Base-by-base conservation (phyloP, 192 early-diverging fungal genomes). In the Thamnidium elegans region DNA sequence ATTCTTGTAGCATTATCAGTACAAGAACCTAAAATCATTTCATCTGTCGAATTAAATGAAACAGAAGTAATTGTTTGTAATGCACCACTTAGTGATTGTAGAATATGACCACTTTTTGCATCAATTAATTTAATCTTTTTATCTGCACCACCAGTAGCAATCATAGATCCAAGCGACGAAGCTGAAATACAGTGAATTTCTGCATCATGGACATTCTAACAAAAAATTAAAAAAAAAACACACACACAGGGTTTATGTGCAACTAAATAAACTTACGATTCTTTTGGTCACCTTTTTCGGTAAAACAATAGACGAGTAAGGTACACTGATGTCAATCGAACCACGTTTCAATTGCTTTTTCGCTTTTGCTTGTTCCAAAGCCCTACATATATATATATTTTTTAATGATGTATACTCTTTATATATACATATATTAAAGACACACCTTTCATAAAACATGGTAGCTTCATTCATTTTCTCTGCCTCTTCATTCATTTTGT, bases 401-500 rank as follows among this genome's bases (percentile, higher is more conserved):
- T 26, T 26, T 26, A 26, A 26, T 26, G 26, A 1, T 3, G 26
- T 26, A 26, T 26, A 26, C 26, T 26, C 26, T 26, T 26, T 5
- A 0, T 26, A 26, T 54, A 14, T 26, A 26, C 30, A 14, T 54
- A 20, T 52, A 26, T 52, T 4, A 10, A 20, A 26, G 2, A 3
- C 9, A 71, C 79, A 87, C 89, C 72, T 79, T 84, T 95, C 96
- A 65, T 92, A 83, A 78, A 92, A 91, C 54, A 85, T 82, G 60
- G 94, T 99, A 3, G 89, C 93, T 48, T 92, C 91, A 72, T 99
- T 97, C 87, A 99, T 91, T 68, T 88, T 88, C 34, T 92, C 86
- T 1, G 91, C 95, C 67, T 94, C 89, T 62, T 90, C 87, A 65
- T 89, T 92, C 89, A 84, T 94, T 74, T 89, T 94, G 70, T 90